phyloP scores from a whole-genome alignment of 352 stramenopile genomes.

The Globisporangium irregulare region DNA sequence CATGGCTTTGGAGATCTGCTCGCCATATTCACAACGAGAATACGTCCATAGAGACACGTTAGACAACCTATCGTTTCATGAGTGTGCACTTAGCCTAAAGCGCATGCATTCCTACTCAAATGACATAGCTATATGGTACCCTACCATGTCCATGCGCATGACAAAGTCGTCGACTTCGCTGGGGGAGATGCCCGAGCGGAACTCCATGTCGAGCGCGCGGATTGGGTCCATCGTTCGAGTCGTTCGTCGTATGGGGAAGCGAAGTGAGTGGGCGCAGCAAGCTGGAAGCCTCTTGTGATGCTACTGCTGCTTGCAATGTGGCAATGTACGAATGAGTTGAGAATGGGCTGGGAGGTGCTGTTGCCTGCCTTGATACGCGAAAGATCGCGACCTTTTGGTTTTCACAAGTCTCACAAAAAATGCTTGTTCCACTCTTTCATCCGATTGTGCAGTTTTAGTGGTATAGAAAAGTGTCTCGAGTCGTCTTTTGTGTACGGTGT shows the following conservation, averaged over 20 bases:
- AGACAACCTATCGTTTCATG: background rate
- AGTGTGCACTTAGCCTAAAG: background rate
- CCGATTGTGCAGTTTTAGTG: no score
- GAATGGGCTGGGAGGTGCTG: no score
- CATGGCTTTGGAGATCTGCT: conserved; percentile 66
- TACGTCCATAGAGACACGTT: background rate
- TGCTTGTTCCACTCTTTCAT: no score
- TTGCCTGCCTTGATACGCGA: no score
- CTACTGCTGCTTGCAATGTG: no score
- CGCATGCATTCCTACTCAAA: background rate
- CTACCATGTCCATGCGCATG: conserved; percentile 66
- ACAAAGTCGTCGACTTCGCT: conserved; percentile 75
- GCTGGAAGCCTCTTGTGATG: no score
- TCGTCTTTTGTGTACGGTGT: no score
- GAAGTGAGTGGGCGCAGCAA: no score
- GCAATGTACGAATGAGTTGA: no score
- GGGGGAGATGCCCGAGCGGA: conserved; percentile 54
- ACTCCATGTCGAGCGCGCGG: conserved; percentile 64
- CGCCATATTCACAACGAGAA: background rate
- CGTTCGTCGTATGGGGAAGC: background rate
- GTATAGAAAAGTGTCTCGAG: no score
- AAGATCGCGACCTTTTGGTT: no score
- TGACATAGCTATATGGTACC: background rate
- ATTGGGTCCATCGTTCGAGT: conserved; percentile 54
- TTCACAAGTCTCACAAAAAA: no score